Evolutionary conservation across 2,329 filamentous ascomycete genomes (phyloP).

Genomic region (Dothidotthia symphoricarpi): DNA sequence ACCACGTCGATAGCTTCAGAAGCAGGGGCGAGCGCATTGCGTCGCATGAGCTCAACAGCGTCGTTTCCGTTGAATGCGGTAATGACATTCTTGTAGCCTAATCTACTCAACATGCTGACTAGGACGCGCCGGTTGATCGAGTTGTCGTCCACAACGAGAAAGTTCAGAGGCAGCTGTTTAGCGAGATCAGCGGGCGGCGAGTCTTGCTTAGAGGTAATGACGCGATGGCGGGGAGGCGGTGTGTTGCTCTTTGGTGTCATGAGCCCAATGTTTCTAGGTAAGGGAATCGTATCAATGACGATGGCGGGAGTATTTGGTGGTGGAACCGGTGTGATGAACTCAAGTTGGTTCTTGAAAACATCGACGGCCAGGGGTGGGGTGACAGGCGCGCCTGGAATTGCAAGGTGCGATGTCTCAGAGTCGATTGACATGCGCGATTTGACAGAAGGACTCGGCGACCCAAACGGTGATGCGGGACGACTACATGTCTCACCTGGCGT

Average conservation of each 20-base stretch:
- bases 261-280: conserved; percentile 15
- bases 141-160: conserved; percentile 72
- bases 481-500: conserved; percentile 52
- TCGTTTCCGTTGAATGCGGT: conserved; percentile 69
- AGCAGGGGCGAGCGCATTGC: conserved; percentile 27
- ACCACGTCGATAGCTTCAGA: conserved; percentile 58
- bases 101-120: conserved; percentile 63
- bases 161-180: conserved; percentile 61
- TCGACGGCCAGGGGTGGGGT: conserved; percentile 32
- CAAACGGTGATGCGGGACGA: conserved; percentile 52
- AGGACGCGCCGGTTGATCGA: conserved; percentile 68
- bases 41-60: conserved; percentile 61
- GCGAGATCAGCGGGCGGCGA: conserved; percentile 46
- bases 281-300: conserved; percentile 10
- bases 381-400: conserved; percentile 19
- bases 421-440: conserved; percentile 34
- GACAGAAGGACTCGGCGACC: conserved; percentile 44
- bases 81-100: conserved; percentile 63
- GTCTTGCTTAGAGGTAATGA: conserved; percentile 24
- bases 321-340: conserved; percentile 8
- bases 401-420: conserved; percentile 20
- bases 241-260: conserved; percentile 30
- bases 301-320: conserved; percentile 11
- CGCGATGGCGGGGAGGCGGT: conserved; percentile 27
- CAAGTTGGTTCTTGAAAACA: conserved; percentile 17